These are phyloP conservation scores for Candida sojae DNA, from an alignment of 1,139 yeast genomes.

Conservation along the genomic window DNA sequence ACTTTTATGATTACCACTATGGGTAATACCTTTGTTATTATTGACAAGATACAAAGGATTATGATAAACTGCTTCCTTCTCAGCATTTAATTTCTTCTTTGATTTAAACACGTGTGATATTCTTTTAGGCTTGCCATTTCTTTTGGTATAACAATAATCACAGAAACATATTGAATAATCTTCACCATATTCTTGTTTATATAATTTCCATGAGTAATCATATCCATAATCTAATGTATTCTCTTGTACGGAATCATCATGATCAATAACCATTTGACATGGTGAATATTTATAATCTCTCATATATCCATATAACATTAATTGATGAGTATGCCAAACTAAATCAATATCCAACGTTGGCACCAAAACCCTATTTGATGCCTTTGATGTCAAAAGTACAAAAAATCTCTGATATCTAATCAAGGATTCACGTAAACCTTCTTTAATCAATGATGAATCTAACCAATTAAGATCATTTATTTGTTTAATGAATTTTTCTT, in stretches of 20 bases:
- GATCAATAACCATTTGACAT: constrained; percentile 17
- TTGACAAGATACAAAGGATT: background rate
- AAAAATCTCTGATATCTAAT: constrained; percentile 29
- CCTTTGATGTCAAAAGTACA: constrained; percentile 15
- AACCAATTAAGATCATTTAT: constrained; percentile 34
- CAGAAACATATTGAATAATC: constrained; percentile 19
- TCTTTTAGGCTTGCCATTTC: background rate
- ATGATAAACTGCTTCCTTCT: background rate
- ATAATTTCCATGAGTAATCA: constrained; percentile 16
- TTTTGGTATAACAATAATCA: constrained; percentile 12
- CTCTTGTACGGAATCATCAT: constrained; percentile 17
- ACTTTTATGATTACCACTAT: background rate
- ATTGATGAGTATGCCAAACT: constrained; percentile 43
- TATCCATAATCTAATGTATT: constrained; percentile 12
- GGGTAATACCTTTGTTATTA: background rate
- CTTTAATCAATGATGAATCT: constrained; percentile 20
- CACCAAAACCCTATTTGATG: constrained; percentile 19
- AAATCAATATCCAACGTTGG: constrained; percentile 44
- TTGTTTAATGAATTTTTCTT: constrained; percentile 30
- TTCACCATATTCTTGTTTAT: constrained; percentile 12
- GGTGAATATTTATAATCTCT: constrained; percentile 17
- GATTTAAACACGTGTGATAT: background rate
- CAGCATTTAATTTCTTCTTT: background rate
- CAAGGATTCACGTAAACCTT: constrained; percentile 21
- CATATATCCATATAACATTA: constrained; percentile 26